Conservation (phyloP, 805 yeast species). For the Suhomyces pyralidae region DNA sequence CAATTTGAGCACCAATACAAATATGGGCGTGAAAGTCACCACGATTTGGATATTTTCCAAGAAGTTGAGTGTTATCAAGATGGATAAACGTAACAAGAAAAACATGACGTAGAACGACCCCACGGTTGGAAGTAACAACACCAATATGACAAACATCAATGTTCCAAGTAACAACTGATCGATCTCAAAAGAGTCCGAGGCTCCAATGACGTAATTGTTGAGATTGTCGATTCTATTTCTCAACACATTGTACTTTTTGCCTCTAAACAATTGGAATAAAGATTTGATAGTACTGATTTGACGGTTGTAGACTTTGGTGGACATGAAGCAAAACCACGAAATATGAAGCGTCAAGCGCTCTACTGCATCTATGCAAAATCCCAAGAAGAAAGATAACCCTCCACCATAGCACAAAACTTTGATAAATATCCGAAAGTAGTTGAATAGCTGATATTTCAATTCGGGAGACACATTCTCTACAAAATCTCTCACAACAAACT, state of each 20-base stretch:
- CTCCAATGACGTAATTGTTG: conserved; percentile 35
- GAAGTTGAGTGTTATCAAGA: conserved; percentile 46
- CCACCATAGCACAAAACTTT: conserved; percentile 30
- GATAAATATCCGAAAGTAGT: conserved; percentile 8
- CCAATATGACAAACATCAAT: conserved; percentile 72
- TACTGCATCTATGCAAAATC: conserved; percentile 62
- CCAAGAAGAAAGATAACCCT: conserved; percentile 71
- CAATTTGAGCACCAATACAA: conserved; percentile 71
- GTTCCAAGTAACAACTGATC: conserved; percentile 90
- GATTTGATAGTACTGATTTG: conserved; percentile 68
- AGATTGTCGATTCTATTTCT: conserved; percentile 84
- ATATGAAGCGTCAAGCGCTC: conserved; percentile 68
- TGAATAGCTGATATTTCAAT: background rate
- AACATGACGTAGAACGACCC: conserved; percentile 79
- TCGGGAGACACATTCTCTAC: conserved; percentile 3
- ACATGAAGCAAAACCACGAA: conserved; percentile 70
- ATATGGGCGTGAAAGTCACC: conserved; percentile 82
- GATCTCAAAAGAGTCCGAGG: conserved; percentile 52
- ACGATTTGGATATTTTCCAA: conserved; percentile 61
- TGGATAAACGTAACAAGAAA: conserved; percentile 53
- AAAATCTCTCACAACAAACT: conserved; percentile 10
- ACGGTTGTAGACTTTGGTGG: conserved; percentile 75
- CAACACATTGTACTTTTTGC: conserved; percentile 80
- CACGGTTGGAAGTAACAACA: conserved; percentile 83
- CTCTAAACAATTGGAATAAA: conserved; percentile 80